Evolutionary conservation across 2,329 filamentous ascomycete species (phyloP).

Genomic region (Colletotrichum melonis): DNA sequence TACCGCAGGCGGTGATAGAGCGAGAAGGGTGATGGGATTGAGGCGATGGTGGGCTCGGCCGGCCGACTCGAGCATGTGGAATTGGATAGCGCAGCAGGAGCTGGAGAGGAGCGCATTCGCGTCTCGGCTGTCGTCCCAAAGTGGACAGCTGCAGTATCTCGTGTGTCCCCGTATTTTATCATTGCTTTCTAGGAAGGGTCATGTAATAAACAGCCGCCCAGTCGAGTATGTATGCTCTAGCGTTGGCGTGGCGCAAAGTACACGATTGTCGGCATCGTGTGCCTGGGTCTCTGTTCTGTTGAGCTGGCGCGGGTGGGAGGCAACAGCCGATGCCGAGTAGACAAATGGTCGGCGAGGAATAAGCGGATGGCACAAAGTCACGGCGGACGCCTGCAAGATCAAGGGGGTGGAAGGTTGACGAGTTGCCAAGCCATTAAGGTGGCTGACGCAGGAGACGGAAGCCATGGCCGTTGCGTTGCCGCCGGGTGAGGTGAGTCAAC

Average conservation of each 20-base stretch:
- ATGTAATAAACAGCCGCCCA: background rate
- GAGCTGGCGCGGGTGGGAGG: background rate
- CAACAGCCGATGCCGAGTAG: background rate
- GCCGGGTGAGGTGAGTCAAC: constrained; percentile 10
- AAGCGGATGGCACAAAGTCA: background rate
- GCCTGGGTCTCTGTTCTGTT: background rate
- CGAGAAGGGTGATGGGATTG: background rate
- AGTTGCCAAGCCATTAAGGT: constrained; percentile 21
- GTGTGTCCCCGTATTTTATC: constrained; percentile 24
- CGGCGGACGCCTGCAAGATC: background rate
- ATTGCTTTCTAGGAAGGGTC: constrained; percentile 11
- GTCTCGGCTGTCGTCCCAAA: constrained; percentile 23
- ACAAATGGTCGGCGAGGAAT: background rate
- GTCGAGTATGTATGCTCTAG: constrained; percentile 1
- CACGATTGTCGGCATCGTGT: background rate
- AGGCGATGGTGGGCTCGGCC: constrained; percentile 13
- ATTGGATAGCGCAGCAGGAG: constrained; percentile 5
- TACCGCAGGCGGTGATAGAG: background rate
- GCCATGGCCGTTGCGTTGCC: constrained; percentile 14
- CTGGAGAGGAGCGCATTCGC: background rate
- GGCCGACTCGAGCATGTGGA: constrained; percentile 27
- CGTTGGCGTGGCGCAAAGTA: constrained; percentile 1
- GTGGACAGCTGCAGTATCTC: constrained; percentile 22
- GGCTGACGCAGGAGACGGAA: constrained; percentile 12
- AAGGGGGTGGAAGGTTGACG: constrained; percentile 8